A percentile compares a stretch with the other conserved stretches of the same genome.
Evolutionary conservation across 2,329 filamentous ascomycete species (phyloP).

Genomic region (Corynespora cassiicola): DNA sequence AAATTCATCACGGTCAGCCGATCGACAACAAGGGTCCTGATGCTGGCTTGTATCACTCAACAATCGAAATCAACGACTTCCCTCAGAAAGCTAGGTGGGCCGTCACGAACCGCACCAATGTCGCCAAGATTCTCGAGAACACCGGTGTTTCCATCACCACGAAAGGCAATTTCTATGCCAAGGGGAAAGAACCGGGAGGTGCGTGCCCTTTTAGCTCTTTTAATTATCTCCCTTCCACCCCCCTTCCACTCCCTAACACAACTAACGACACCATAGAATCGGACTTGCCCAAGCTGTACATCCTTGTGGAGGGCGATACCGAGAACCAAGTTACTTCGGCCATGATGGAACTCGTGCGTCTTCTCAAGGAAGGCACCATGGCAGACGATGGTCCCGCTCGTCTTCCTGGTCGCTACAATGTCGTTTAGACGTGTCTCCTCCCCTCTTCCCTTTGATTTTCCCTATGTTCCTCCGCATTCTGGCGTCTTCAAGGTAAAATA

Average conservation of each 20-base stretch:
- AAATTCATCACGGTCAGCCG: constrained; percentile 88
- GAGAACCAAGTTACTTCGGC: constrained; percentile 90
- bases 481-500: no score
- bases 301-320: constrained; percentile 96
- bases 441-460: neutral
- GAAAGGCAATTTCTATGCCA: constrained; percentile 88
- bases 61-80: constrained; percentile 98
- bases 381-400: constrained; percentile 80
- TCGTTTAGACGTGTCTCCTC: constrained; percentile 57
- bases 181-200: constrained; percentile 78
- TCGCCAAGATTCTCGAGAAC: constrained; percentile 94
- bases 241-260: neutral
- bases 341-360: constrained; percentile 85
- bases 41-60: constrained; percentile 94
- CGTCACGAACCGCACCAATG: constrained; percentile 97
- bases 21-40: constrained; percentile 99
- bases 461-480: no score
- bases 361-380: constrained; percentile 89
- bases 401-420: constrained; percentile 84
- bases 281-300: constrained; percentile 92
- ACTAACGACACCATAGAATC: constrained; percentile 46
- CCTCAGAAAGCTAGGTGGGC: constrained; percentile 98
- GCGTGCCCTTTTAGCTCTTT: no score
- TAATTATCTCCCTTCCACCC: neutral
- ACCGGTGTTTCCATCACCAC: constrained; percentile 97